Base-by-base conservation (phyloP, 352 stramenopile species). In the Phytophthora brassicae region DNA sequence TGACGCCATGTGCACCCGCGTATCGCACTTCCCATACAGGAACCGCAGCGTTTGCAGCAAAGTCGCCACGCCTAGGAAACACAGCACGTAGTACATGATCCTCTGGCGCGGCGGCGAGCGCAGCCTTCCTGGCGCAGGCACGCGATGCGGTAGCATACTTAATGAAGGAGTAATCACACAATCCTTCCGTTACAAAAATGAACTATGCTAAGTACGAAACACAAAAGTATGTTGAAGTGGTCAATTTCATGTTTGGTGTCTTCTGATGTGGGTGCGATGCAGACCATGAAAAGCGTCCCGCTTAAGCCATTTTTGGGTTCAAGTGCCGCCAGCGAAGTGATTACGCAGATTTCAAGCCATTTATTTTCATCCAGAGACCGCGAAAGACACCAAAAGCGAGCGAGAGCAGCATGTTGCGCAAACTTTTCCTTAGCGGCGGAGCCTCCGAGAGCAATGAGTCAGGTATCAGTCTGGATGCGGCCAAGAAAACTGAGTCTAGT, bases 11-110 rank as follows among this genome's bases (percentile, higher is more conserved):
- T 84, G 77, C 55, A 56, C 60, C 42, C 83, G 80, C 13, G 83
- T 92, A 69, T 92, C 83, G 59, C 83, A 92, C 60, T 92, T 92
- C 49, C 70, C 66, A 56, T 87, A 90, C 36, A 90, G 31, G 49
- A 90, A 89, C 1, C 74, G 72, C 55, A 87, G 49, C 47, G 61
- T 56, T 6, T 79, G 81, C 14, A 90, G 33, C n/a, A 50, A 55
- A 13, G 70, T 43, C 26, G 55, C 49, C 38, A 57, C 52, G n/a
- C 72, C 43, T 33, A 75, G 68, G 44, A 71, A 41, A 20, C 68
- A 66, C 17, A 82, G 50, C 36, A 66, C 43, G 39, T 60, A 73
- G 29, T 65, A 72, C 50, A 68, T 47, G 48, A 68, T 46, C 56
- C 63, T 71, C 59, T 68, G 60, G 28, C 50, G 52, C 48, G 55